Conservation (phyloP, 2,329 filamentous ascomycete species). For the Stemphylium vesicarium region DNA sequence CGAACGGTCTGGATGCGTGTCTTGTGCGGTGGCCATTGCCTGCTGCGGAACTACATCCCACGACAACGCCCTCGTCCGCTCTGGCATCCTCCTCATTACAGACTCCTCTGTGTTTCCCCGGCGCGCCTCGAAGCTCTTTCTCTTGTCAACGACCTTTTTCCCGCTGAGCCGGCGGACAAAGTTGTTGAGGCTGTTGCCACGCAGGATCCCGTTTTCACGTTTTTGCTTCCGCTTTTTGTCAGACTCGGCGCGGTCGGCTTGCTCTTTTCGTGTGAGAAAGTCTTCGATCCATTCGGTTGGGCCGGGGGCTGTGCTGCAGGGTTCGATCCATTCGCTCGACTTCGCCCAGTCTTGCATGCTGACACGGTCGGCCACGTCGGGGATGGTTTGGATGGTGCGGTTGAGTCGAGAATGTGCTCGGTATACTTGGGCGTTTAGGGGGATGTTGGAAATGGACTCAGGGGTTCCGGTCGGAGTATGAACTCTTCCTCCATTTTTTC, state of each 20-base stretch:
- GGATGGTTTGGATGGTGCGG: background rate
- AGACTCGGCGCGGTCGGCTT: constrained; percentile 7
- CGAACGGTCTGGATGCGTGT: background rate
- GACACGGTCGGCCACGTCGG: background rate
- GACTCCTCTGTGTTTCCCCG: background rate
- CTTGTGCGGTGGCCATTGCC: background rate
- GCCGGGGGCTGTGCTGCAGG: background rate
- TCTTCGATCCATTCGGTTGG: constrained; percentile 16
- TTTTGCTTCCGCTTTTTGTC: background rate
- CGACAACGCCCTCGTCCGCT: background rate
- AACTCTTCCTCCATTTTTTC: background rate
- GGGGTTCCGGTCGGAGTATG: constrained; percentile 5
- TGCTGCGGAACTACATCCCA: background rate
- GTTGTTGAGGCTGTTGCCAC: constrained; percentile 9
- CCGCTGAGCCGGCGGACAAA: constrained; percentile 5
- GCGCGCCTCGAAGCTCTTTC: background rate
- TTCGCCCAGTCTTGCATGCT: constrained; percentile 4
- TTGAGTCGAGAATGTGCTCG: constrained; percentile 8
- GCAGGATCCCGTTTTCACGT: constrained; percentile 1
- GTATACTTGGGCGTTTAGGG: background rate
- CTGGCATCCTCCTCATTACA: background rate
- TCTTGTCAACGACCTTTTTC: background rate
- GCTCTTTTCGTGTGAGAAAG: constrained; percentile 9
- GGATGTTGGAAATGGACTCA: constrained; percentile 7
- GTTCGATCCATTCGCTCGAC: constrained; percentile 11